Evolutionary conservation across 306 rosid species (phyloP).

Genomic region (Rosa persica): DNA sequence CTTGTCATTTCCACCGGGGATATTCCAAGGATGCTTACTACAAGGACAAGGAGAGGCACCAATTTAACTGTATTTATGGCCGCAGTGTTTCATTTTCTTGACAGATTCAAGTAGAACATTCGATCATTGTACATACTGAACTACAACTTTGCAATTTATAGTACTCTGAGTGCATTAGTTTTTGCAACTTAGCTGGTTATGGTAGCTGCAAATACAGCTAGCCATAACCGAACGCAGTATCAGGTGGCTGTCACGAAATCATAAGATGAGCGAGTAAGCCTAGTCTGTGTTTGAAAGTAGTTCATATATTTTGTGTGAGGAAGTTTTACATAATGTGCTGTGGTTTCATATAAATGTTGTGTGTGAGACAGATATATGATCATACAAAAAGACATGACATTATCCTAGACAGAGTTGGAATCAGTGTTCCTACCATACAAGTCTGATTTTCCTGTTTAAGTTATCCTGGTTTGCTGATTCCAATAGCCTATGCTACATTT

Average conservation of each 20-base stretch:
- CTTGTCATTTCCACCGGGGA: too few relatives aligned
- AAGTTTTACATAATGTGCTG: neutral
- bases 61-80: too few relatives aligned
- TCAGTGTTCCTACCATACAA: neutral
- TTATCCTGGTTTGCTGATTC: neutral
- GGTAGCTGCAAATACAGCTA: neutral
- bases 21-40: too few relatives aligned
- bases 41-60: too few relatives aligned
- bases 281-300: neutral
- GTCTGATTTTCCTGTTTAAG: neutral
- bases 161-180: neutral
- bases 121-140: neutral
- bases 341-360: neutral
- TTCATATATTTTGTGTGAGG: neutral
- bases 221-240: neutral
- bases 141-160: neutral
- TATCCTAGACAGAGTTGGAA: neutral
- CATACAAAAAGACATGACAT: neutral
- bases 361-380: neutral
- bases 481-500: neutral
- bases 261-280: neutral
- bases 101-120: neutral
- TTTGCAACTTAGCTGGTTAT: neutral
- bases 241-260: neutral
- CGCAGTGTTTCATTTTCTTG: neutral